A percentile compares a stretch with the other conserved stretches of the same genome.
These are phyloP conservation scores for Apophysomyces trapeziformis DNA, from an alignment of 371 early-diverging fungal genomes.

Conservation along the genomic window DNA sequence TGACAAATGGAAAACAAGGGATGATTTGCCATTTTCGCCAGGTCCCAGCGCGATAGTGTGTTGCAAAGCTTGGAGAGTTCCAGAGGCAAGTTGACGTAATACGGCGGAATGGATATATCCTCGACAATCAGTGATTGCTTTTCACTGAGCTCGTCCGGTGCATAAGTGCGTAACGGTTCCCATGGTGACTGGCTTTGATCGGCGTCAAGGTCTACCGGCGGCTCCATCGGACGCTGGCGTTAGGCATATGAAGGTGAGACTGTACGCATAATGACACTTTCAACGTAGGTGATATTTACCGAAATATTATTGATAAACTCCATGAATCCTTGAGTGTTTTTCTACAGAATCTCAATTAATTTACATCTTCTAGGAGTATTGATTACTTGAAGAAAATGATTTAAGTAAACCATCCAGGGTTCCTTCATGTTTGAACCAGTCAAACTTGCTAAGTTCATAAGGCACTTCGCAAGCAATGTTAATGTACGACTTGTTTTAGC, in stretches of 20 bases:
- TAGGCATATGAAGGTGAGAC: background rate
- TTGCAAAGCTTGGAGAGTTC: background rate
- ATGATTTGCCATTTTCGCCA: background rate
- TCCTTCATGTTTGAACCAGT: conserved; percentile 79
- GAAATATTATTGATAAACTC: conserved; percentile 12
- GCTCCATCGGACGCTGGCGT: background rate
- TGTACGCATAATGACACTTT: background rate
- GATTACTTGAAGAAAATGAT: conserved; percentile 55
- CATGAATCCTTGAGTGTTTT: conserved; percentile 9
- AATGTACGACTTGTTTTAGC: conserved; percentile 68
- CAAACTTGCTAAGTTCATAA: conserved; percentile 81
- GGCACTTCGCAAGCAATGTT: conserved; percentile 79
- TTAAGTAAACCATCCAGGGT: conserved; percentile 77
- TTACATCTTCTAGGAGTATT: background rate
- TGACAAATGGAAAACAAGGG: background rate
- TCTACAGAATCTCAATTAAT: conserved; percentile 1
- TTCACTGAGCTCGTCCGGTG: background rate
- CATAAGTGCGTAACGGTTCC: background rate
- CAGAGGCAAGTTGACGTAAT: conserved; percentile 3
- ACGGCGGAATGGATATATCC: conserved; percentile 1
- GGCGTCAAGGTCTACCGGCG: background rate
- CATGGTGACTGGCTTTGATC: background rate
- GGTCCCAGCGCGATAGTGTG: background rate
- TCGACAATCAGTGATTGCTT: background rate
- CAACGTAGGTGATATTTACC: background rate